Evolutionary conservation across 441 rosid genomes (phyloP).

Genomic region (Flueggea neowawraea): DNA sequence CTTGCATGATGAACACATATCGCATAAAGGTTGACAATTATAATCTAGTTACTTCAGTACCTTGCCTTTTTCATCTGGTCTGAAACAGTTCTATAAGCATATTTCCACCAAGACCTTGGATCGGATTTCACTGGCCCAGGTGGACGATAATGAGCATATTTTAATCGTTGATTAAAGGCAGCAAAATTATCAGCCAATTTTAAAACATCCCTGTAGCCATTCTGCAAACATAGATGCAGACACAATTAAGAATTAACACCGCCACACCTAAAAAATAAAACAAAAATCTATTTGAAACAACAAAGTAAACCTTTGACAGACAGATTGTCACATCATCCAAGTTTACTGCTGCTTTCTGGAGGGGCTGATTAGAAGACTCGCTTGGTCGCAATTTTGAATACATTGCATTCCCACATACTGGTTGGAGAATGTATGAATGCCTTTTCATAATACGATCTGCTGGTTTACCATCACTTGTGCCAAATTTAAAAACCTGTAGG

Average conservation of each 20-base stretch:
- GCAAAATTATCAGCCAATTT: slow-evolving; percentile 97
- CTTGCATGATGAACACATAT: too few relatives aligned
- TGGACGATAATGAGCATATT: slow-evolving; percentile 93
- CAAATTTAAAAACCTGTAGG: slow-evolving; percentile 80
- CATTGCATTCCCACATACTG: slow-evolving; percentile 91
- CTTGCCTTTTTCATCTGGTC: slow-evolving; percentile 90
- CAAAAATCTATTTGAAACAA: slow-evolving; percentile 11
- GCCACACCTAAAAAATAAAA: slow-evolving; percentile 15
- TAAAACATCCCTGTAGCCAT: slow-evolving; percentile 82
- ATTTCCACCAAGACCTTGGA: slow-evolving; percentile 97
- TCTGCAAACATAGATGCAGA: slow-evolving; percentile 44
- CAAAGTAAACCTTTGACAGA: slow-evolving; percentile 76
- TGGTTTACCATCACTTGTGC: slow-evolving; percentile 82
- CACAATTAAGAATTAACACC: slow-evolving; percentile 20
- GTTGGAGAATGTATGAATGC: slow-evolving; percentile 90
- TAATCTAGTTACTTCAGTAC: slow-evolving; percentile 28
- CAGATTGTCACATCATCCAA: slow-evolving; percentile 97
- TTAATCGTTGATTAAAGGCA: slow-evolving; percentile 85
- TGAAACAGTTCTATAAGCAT: slow-evolving; percentile 81
- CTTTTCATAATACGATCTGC: slow-evolving; percentile 52
- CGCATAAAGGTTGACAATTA: too few relatives aligned
- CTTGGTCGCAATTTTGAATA: slow-evolving; percentile 60
- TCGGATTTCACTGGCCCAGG: slow-evolving; percentile 61
- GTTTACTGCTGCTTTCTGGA: slow-evolving; percentile 83
- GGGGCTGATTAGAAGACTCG: slow-evolving; percentile 52